Conservation (phyloP, 1,139 yeast species). For the Zygosaccharomyces sapae region DNA sequence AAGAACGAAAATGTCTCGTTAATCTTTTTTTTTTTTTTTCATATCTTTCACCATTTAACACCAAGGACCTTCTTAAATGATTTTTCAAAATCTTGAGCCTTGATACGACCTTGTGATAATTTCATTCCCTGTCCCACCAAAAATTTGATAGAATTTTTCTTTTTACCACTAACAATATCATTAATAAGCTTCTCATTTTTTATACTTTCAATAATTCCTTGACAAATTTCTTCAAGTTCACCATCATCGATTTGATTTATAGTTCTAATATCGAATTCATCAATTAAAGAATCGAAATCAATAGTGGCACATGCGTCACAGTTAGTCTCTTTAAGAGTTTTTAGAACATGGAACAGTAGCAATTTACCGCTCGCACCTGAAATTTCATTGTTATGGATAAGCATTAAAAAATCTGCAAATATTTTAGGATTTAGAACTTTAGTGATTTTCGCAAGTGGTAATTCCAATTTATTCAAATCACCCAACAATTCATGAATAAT, state of each 20-base stretch:
- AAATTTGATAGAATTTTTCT: constrained; percentile 60
- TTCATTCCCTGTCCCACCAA: constrained; percentile 85
- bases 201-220: constrained; percentile 45
- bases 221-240: constrained; percentile 52
- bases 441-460: constrained; percentile 38
- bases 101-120: constrained; percentile 62
- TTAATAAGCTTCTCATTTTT: constrained; percentile 52
- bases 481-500: constrained; percentile 79
- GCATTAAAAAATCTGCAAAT: constrained; percentile 44
- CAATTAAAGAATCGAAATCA: constrained; percentile 42
- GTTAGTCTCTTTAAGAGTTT: constrained; percentile 40
- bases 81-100: constrained; percentile 47
- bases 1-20: not conserved
- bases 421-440: constrained; percentile 38
- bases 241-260: constrained; percentile 36
- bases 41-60: constrained; percentile 8
- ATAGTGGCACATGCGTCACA: constrained; percentile 31
- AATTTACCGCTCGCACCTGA: constrained; percentile 64
- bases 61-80: constrained; percentile 39
- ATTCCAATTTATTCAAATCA: constrained; percentile 50
- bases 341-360: constrained; percentile 56
- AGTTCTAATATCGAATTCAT: constrained; percentile 50
- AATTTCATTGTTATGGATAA: constrained; percentile 40
- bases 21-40: not conserved
- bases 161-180: constrained; percentile 55